Evolutionary conservation across 352 stramenopile species (phyloP).

Genomic region (Globisporangium viniferum): DNA sequence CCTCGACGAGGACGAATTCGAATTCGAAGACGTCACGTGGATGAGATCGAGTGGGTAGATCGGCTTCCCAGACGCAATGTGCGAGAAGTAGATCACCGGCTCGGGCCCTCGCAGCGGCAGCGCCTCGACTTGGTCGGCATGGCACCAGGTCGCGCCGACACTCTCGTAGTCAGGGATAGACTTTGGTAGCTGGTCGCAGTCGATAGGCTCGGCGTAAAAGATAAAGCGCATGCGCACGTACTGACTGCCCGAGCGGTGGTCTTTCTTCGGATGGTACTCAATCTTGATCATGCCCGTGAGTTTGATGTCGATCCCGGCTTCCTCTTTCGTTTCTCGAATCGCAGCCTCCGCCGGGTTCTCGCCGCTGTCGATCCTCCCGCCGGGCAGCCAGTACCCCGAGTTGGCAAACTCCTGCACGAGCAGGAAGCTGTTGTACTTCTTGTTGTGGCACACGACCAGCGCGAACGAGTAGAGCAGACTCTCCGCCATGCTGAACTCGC

Average conservation of each 20-base stretch:
- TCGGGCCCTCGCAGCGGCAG: constrained; percentile 73
- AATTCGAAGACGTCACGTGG: constrained; percentile 44
- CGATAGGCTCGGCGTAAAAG: constrained; percentile 74
- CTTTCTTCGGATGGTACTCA: constrained; percentile 83
- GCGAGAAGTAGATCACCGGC: constrained; percentile 69
- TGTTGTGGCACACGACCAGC: constrained; percentile 82
- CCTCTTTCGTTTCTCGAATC: constrained; percentile 85
- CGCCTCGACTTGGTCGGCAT: constrained; percentile 58
- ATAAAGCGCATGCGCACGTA: constrained; percentile 88
- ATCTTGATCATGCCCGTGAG: constrained; percentile 79
- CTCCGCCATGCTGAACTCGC: constrained; percentile 76
- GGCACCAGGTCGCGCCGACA: constrained; percentile 74
- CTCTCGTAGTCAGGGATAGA: constrained; percentile 89
- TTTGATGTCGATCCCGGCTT: constrained; percentile 78
- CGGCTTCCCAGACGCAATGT: constrained; percentile 65
- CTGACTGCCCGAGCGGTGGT: constrained; percentile 59
- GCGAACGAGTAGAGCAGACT: constrained; percentile 79
- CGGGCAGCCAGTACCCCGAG: constrained; percentile 81
- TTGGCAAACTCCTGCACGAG: constrained; percentile 87
- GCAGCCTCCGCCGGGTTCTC: constrained; percentile 73
- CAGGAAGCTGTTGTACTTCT: constrained; percentile 78
- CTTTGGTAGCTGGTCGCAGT: constrained; percentile 77
- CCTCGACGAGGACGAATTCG: constrained; percentile 8
- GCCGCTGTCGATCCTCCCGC: constrained; percentile 71
- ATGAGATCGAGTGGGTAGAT: constrained; percentile 77